Conservation (phyloP, 371 early-diverging fungal genomes). For the Cokeromyces recurvatus region DNA sequence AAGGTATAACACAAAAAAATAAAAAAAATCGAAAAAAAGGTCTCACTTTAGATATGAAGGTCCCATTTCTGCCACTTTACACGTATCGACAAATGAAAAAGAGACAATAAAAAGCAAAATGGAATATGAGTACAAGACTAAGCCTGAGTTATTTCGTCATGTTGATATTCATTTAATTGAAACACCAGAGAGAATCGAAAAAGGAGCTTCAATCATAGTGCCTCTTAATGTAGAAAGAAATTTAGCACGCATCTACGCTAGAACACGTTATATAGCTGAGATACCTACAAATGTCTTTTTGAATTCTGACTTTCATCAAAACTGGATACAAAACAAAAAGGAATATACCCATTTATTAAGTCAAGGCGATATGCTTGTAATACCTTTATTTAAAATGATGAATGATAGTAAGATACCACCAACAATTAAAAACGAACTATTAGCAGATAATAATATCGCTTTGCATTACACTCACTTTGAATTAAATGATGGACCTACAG, state of each 20-base stretch:
- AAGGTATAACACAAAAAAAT: slow-evolving; percentile 24
- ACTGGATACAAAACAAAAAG: slow-evolving; percentile 21
- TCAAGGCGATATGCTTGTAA: slow-evolving; percentile 39
- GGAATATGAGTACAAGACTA: slow-evolving; percentile 15
- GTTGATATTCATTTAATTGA: slow-evolving; percentile 35
- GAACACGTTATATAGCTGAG: slow-evolving; percentile 29
- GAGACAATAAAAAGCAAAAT: slow-evolving; percentile 6
- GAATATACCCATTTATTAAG: slow-evolving; percentile 23
- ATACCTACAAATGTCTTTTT: slow-evolving; percentile 28
- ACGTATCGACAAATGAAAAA: slow-evolving; percentile 8
- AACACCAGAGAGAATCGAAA: slow-evolving; percentile 7
- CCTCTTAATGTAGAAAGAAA: slow-evolving; percentile 43
- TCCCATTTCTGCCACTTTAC: slow-evolving; percentile 42
- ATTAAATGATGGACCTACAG: slow-evolving; percentile 35
- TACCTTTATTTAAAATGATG: slow-evolving; percentile 30
- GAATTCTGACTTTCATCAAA: slow-evolving; percentile 30
- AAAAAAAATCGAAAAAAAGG: too few relatives aligned
- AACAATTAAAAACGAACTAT: slow-evolving; percentile 23
- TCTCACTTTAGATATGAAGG: slow-evolving; percentile 22
- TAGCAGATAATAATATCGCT: slow-evolving; percentile 28
- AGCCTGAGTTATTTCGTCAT: slow-evolving; percentile 15
- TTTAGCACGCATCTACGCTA: slow-evolving; percentile 40
- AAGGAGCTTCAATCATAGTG: slow-evolving; percentile 21
- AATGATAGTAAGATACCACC: slow-evolving; percentile 13
- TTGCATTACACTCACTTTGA: too few relatives aligned